Base-by-base conservation (phyloP, 2,329 filamentous ascomycete species). In the Penicillium sp. region DNA sequence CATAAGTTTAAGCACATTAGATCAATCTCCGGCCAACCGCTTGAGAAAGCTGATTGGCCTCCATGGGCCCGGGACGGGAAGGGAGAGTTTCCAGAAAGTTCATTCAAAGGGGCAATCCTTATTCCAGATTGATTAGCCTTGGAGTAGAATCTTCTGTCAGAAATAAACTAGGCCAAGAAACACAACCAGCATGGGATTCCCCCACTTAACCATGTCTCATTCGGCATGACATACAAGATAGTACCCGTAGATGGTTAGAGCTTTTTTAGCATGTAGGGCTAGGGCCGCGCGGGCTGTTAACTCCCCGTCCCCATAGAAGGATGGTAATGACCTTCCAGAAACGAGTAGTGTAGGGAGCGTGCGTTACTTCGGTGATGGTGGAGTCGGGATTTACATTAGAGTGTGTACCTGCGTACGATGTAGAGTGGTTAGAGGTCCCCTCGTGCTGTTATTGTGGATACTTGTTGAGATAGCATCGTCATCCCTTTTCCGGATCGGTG, bases 271-370 rank as follows among this genome's bases (percentile, higher is more conserved):
- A 10, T 13, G 8, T 6, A 26, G 8, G 24, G 31, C 16, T 39
- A 50, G 35, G 33, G 48, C 48, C 48, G 22, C 48, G 33, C 29
- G 48, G 48, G 35, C 48, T 13, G 39, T 41, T 39, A 33, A 33
- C 29, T 48, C 19, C 16, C 31, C 11, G 49, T 51, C 48, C 41
- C 48, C 49, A 52, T 52, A 44, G 49, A 52, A 52, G 37, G 16
- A 41, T 22, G 33, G 7, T 44, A 22, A 44, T 52, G 37, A 52
- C 49, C 49, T 52, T 52, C 49, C 49, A 52, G 37, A 52, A 52
- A 52, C 37, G 49, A 39, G 27, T 44, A 52, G 49, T 29, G 39
- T 43, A 24, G 4, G 48, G 33, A 19, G 48, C 48, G 48, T 52
- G 39, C 24, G 49, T 52, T 52, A 52, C 39, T 52, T 37, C 37